These are phyloP conservation scores for Eucalyptus marginata DNA, from an alignment of 345 rosid genomes.

Conservation along the genomic window DNA sequence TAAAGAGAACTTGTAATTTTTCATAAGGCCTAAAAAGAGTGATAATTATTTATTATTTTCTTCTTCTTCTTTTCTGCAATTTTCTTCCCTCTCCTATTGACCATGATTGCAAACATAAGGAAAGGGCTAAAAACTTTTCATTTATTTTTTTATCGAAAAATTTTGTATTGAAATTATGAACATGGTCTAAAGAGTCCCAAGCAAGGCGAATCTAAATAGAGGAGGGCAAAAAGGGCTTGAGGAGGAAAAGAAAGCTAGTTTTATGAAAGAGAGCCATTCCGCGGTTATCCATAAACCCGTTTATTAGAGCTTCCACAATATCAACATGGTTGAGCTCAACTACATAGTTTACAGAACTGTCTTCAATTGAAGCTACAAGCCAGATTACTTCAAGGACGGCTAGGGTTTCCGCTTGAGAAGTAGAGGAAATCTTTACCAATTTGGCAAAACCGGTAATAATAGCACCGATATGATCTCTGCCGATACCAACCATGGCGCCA, in stretches of 20 bases:
- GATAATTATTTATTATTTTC: neutral
- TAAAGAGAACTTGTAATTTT: neutral
- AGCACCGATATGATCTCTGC: no score
- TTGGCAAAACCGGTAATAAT: no score
- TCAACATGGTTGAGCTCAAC: neutral
- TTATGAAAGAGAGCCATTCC: neutral
- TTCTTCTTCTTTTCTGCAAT: neutral
- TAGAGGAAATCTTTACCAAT: no score
- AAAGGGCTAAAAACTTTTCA: neutral
- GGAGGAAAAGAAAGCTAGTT: no score
- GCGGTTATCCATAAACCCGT: neutral
- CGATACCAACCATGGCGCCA: neutral
- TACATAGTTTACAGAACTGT: neutral
- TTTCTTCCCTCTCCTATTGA: neutral
- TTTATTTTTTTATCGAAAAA: no score
- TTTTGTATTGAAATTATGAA: neutral
- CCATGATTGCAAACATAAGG: neutral
- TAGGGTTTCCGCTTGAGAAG: neutral
- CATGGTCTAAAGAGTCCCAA: neutral
- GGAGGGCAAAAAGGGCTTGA: no score
- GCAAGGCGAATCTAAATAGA: neutral
- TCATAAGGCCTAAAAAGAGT: neutral
- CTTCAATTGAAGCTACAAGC: neutral
- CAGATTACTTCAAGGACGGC: neutral
- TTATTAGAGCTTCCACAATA: neutral